These are phyloP conservation scores for Tulasnella sp. DNA, from an alignment of 768 basidiomycete species.

Conservation along the genomic window DNA sequence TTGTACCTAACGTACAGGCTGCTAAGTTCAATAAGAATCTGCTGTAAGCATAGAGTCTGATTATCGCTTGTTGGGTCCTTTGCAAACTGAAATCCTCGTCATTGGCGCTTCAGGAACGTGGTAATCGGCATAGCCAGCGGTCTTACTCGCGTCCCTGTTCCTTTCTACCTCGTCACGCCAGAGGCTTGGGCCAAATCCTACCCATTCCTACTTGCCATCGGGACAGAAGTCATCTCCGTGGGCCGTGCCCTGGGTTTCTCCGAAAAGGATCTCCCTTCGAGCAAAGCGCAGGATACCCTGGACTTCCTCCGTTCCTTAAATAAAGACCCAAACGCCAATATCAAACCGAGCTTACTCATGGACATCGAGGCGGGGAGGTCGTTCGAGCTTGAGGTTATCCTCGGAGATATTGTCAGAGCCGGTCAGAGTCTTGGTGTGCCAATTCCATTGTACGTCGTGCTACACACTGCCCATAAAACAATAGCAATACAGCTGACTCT, in stretches of 20 bases:
- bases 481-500: too few species aligned
- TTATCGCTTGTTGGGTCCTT: not conserved
- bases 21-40: slow-evolving; percentile 53
- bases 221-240: not conserved
- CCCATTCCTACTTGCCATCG: not conserved
- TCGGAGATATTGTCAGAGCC: slow-evolving; percentile 7
- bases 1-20: slow-evolving; percentile 50
- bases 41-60: slow-evolving; percentile 28
- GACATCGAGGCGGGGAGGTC: slow-evolving; percentile 7
- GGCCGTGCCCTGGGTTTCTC: slow-evolving; percentile 1
- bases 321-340: not conserved
- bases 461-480: too few species aligned
- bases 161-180: slow-evolving; percentile 42
- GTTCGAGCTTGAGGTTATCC: slow-evolving; percentile 13
- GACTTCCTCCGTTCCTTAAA: not conserved
- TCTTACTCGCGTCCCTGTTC: slow-evolving; percentile 36
- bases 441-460: not conserved
- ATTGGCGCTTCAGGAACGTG: slow-evolving; percentile 35
- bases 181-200: slow-evolving; percentile 20
- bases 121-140: slow-evolving; percentile 44
- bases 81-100: not conserved
- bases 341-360: slow-evolving; percentile 7
- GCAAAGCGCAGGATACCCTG: not conserved
- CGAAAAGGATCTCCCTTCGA: not conserved
- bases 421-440: not conserved